A percentile compares a stretch with the other conserved stretches of the same genome.
Evolutionary conservation across 495 filamentous ascomycete genomes (phyloP).

Genomic region (Trichocladium uniseriatum): DNA sequence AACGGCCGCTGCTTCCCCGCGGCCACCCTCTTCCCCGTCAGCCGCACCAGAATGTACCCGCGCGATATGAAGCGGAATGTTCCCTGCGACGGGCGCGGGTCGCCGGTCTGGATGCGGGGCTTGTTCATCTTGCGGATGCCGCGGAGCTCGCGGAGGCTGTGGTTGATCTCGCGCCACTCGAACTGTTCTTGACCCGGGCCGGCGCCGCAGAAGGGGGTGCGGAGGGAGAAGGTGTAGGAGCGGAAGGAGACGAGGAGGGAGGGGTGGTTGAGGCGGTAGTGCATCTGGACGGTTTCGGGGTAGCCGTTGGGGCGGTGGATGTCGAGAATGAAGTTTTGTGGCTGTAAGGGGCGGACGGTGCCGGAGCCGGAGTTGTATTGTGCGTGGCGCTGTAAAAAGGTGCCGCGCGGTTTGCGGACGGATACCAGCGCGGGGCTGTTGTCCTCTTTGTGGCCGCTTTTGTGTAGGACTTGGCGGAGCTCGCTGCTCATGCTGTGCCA

Average conservation of each 20-base stretch:
- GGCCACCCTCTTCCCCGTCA: background rate
- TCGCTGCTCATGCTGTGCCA: background rate
- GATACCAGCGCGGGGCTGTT: background rate
- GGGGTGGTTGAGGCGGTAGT: too few species aligned
- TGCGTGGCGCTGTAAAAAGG: too few species aligned
- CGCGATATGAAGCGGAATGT: background rate
- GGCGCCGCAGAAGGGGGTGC: background rate
- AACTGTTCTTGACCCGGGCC: background rate
- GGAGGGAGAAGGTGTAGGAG: too few species aligned
- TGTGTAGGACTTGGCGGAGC: slow-evolving; percentile 1
- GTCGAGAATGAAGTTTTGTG: too few species aligned
- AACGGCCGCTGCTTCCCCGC: background rate
- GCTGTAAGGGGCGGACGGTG: too few species aligned
- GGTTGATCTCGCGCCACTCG: background rate
- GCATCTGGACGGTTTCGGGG: background rate
- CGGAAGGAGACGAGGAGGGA: too few species aligned
- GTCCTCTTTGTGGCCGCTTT: slow-evolving; percentile 5
- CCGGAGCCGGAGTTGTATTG: too few species aligned
- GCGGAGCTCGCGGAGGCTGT: background rate
- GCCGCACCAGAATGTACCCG: slow-evolving; percentile 3
- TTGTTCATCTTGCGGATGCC: background rate
- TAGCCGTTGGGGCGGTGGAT: too few species aligned
- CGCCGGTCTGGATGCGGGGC: background rate
- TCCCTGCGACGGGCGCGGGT: slow-evolving; percentile 4
- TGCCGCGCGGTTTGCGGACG: too few species aligned